These are phyloP conservation scores for Torulaspora pretoriensis DNA, from an alignment of 1,139 yeast genomes.

Conservation along the genomic window DNA sequence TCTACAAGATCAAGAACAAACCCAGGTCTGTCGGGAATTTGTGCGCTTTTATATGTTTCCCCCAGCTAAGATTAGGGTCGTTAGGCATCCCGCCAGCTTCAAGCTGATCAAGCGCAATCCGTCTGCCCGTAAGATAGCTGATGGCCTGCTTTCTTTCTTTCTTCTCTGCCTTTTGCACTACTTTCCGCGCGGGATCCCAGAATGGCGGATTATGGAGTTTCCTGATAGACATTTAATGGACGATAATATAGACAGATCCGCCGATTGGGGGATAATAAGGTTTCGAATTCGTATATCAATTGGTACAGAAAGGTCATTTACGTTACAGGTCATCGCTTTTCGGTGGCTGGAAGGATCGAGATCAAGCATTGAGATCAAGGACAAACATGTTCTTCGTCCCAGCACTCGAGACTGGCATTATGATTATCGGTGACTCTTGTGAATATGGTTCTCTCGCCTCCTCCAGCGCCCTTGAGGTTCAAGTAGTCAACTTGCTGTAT, in stretches of 20 bases:
- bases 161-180: background rate
- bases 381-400: slow-evolving; percentile 77
- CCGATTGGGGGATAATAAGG: background rate
- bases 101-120: background rate
- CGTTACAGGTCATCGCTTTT: slow-evolving; percentile 9
- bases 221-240: background rate
- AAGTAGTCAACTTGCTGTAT: slow-evolving; percentile 70
- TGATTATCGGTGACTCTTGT: slow-evolving; percentile 53
- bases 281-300: background rate
- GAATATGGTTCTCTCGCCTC: slow-evolving; percentile 39
- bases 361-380: slow-evolving; percentile 42
- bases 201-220: background rate
- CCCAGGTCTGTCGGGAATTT: background rate
- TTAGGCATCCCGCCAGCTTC: slow-evolving; percentile 1
- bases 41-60: slow-evolving; percentile 2
- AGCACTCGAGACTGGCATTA: slow-evolving; percentile 50
- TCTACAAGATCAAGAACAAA: background rate
- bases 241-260: background rate
- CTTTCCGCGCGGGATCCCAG: slow-evolving; percentile 1
- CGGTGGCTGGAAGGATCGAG: background rate
- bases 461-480: slow-evolving; percentile 44
- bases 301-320: slow-evolving; percentile 1
- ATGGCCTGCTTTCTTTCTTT: background rate
- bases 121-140: background rate
- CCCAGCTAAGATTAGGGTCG: background rate